Evolutionary conservation across 805 yeast genomes (phyloP), one percentile per base, ranked within the genome.

Genomic region (Diddensiella santjacobensis): DNA sequence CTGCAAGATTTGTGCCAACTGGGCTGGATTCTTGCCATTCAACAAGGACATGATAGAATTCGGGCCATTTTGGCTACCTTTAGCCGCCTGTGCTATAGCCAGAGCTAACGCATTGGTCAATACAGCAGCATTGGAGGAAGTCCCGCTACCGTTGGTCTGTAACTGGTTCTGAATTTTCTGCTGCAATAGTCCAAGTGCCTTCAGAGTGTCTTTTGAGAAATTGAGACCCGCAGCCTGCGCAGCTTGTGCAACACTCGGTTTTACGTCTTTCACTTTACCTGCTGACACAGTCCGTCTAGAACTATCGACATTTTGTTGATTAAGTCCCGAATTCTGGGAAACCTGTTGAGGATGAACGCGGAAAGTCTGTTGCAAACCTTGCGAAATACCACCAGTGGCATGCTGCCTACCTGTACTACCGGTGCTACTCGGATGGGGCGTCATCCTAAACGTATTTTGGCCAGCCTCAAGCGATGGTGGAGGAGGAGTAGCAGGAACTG

Each of bases 41-140:
- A 55, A 46, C 44, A 52, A 33, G 19, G 57, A 24, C 5, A 58
- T 50, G 22, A 65, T 53, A 22, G 53, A 62, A 15, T 48, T 45
- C 15, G 56, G 47, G 5, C 61, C 59, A 11, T 40, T 40, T 17
- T 13, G 38, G n/a, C 60, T 58, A 57, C 81, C 82, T 58, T 89
- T 87, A 0, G 96, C 96, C 4, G 90, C 90, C 56, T 83, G 90
- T 8, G 95, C 91, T 53, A 90, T 88, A 0, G 96, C 91, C 71
- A 90, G 85, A 2, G 96, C 96, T 56, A 90, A 73, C 1, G 96
- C 96, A 58, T 86, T 89, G 5, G 96, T 90, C 57, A 90, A 72
- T 47, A 89, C 80, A 50, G 81, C 86, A 0, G 96, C 86, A 44
- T 91, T 87, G 4, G 88, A 80, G 22, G 84, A 89, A 35, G 87